A percentile compares a stretch with the other conserved stretches of the same genome.
Conservation (phyloP, 163 green algal species). For the Botryococcus braunii region DNA sequence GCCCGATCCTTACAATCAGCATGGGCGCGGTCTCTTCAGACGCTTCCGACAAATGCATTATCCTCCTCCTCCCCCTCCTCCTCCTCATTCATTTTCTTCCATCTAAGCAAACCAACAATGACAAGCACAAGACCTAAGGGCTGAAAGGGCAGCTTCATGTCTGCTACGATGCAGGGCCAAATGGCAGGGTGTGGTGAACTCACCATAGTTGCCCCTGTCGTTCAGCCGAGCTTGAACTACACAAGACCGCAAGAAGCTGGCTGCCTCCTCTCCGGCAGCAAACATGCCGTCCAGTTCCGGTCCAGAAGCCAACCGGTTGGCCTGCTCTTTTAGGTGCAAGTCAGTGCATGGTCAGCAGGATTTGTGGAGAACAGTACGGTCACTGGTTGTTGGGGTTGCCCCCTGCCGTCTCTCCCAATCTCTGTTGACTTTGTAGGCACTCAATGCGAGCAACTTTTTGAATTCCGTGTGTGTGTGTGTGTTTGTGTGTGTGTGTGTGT, state of each 20-base stretch:
- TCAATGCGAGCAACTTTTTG: no score
- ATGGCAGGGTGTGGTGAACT: not conserved
- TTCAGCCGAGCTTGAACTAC: slow-evolving; percentile 38
- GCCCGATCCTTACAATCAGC: not conserved
- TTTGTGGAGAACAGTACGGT: no score
- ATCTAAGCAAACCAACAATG: no score
- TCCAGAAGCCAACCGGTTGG: not conserved
- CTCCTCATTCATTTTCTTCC: not conserved
- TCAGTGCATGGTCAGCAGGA: not conserved
- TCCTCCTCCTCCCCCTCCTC: not conserved
- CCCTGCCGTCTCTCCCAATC: no score
- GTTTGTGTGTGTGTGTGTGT: no score
- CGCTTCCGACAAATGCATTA: not conserved
- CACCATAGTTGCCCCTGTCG: slow-evolving; percentile 29
- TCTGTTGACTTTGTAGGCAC: no score
- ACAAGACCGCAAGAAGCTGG: slow-evolving; percentile 23
- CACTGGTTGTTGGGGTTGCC: no score
- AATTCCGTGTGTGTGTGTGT: no score
- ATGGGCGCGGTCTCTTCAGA: not conserved
- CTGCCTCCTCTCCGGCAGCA: slow-evolving; percentile 24
- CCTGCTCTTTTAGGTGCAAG: slow-evolving; percentile 8
- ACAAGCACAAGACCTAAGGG: not conserved
- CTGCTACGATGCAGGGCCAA: not conserved
- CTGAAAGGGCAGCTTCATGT: not conserved
- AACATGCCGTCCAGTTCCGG: slow-evolving; percentile 15